Evolutionary conservation across 2,329 filamentous ascomycete species (phyloP).

Genomic region (Chaetomiaceae sp.): DNA sequence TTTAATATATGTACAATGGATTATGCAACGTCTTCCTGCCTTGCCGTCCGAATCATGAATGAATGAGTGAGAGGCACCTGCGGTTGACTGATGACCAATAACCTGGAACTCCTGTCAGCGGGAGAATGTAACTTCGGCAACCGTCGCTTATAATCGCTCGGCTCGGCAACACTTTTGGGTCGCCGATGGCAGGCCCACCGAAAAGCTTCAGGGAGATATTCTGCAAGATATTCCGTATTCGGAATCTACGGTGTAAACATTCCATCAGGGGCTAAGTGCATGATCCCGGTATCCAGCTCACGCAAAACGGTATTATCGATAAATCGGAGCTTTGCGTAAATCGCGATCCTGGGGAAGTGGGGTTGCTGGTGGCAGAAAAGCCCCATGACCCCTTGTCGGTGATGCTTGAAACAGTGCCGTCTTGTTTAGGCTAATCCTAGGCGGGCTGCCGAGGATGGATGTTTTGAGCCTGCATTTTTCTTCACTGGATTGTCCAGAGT

Average conservation of each 20-base stretch:
- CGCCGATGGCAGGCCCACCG: background rate
- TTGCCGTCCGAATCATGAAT: background rate
- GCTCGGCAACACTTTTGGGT: slow-evolving; percentile 10
- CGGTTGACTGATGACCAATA: slow-evolving; percentile 11
- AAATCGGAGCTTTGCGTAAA: slow-evolving; percentile 1
- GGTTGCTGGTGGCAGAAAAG: background rate
- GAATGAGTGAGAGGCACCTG: background rate
- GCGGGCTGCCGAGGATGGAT: too few species aligned
- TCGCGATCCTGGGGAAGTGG: background rate
- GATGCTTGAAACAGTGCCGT: too few species aligned
- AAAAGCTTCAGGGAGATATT: background rate
- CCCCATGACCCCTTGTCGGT: too few species aligned
- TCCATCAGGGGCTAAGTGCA: too few species aligned
- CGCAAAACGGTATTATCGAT: too few species aligned
- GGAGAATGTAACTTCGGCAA: slow-evolving; percentile 10
- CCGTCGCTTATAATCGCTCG: background rate
- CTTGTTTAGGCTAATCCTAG: too few species aligned
- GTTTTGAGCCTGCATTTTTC: too few species aligned
- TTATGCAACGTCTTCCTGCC: background rate
- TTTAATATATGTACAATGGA: background rate
- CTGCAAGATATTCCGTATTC: too few species aligned
- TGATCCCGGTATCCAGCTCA: too few species aligned
- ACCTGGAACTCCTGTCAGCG: too few species aligned
- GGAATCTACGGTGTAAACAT: too few species aligned
- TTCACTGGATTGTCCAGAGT: too few species aligned